Base-by-base conservation (phyloP, 2,329 filamentous ascomycete species). In the Clarireedia monteithiana region DNA sequence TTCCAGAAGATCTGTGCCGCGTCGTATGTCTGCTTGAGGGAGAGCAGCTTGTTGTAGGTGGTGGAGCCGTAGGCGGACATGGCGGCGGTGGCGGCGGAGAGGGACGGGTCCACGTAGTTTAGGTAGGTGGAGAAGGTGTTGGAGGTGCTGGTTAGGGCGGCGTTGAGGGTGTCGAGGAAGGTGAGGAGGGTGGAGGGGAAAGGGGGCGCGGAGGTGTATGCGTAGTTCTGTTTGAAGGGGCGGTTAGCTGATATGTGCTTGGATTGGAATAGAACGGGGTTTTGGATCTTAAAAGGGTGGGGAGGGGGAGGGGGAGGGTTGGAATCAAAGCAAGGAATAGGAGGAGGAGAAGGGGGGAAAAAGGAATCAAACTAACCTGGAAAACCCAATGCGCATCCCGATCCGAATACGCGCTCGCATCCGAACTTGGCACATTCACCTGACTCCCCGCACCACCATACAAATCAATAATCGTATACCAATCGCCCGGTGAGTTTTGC, bases 1-100 rank as follows among this genome's bases (percentile, higher is more conserved):
- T 60, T 60, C 59, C 59, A 60, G 20, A 60, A 60, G 6, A 59
- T 20, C 27, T 48, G 15, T 3, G 34, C 47, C 5, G 59, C 57
- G 34, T 60, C 59, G 4, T 50, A 15, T 2, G 36, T 20, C 1
- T 17, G 7, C 34, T 60, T 60, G 10, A 60, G 50, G 10, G 40
- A 10, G 4, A 55, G 20, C 12, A 60, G 38, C 23, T 48, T 51
- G 15, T 55, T 38, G 17, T 59, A 59, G 23, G 62, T 55, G 3
- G 17, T 17, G 20, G 27, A 15, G 6, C 58, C 59, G 24, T 59
- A 59, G 3, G 48, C 50, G 9, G 45, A 38, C 0, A 40, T 14
- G 6, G 46, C 34, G 23, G 40, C 57, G 6, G 53, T n/a, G 15
- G 26, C 24, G 14, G 53, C 42, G 1, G 23, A 42, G 17, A 60